These are phyloP conservation scores for Acrodontium crateriforme DNA, from an alignment of 2,329 filamentous ascomycete genomes.

Conservation along the genomic window DNA sequence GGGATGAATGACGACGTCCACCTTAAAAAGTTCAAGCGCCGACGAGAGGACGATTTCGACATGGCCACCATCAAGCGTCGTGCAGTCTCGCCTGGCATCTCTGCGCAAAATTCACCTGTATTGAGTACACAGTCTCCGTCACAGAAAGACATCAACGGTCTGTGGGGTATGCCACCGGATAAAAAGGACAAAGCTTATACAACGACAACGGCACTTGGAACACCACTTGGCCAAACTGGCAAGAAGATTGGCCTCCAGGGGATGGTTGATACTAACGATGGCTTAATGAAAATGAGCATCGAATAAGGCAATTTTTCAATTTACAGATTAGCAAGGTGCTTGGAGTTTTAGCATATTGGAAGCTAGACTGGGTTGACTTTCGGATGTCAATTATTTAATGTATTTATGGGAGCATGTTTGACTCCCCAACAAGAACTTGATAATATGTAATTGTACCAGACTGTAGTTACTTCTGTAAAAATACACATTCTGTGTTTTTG, in stretches of 20 bases:
- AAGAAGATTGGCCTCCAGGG: slow-evolving; percentile 71
- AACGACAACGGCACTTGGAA: slow-evolving; percentile 2
- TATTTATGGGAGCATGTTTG: too few species aligned
- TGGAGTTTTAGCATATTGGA: too few species aligned
- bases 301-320: too few species aligned
- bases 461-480: too few species aligned
- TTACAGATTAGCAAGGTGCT: too few species aligned
- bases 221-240: too few species aligned
- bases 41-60: slow-evolving; percentile 83
- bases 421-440: too few species aligned
- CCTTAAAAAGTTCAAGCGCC: slow-evolving; percentile 45
- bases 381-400: too few species aligned
- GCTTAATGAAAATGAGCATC: slow-evolving; percentile 93
- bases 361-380: too few species aligned
- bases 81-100: slow-evolving; percentile 83
- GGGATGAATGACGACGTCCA: slow-evolving; percentile 21
- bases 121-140: slow-evolving; percentile 61
- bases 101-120: slow-evolving; percentile 77
- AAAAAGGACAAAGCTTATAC: slow-evolving; percentile 26
- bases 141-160: slow-evolving; percentile 49
- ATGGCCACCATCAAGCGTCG: slow-evolving; percentile 77
- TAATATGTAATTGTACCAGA: too few species aligned
- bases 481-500: too few species aligned
- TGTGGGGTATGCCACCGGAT: slow-evolving; percentile 54
- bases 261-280: slow-evolving; percentile 92